Evolutionary conservation across 805 yeast species (phyloP).

Genomic region (Candida golubevii): DNA sequence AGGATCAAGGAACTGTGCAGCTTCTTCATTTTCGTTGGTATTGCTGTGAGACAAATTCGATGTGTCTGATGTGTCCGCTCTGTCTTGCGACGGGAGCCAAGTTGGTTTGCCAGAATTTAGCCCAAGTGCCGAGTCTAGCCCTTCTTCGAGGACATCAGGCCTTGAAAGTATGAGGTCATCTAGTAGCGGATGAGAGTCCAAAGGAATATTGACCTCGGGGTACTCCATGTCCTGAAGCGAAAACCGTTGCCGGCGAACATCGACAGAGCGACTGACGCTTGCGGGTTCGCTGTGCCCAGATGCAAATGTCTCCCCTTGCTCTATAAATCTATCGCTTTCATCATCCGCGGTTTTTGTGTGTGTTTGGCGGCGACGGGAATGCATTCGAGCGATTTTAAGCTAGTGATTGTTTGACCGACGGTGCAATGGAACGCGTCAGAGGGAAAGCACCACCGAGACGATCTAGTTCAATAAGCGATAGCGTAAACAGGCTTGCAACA

Average conservation of each 20-base stretch:
- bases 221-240: slow-evolving; percentile 7
- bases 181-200: slow-evolving; percentile 9
- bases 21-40: neutral
- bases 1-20: slow-evolving; percentile 1
- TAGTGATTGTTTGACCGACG: too few species aligned
- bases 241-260: slow-evolving; percentile 1
- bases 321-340: too few species aligned
- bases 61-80: neutral
- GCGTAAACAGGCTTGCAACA: too few species aligned
- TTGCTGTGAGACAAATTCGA: neutral
- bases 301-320: neutral
- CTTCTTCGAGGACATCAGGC: slow-evolving; percentile 4
- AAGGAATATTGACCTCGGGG: slow-evolving; percentile 4
- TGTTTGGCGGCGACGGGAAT: too few species aligned
- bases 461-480: too few species aligned
- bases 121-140: slow-evolving; percentile 8
- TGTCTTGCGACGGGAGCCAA: slow-evolving; percentile 6
- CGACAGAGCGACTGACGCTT: neutral
- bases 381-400: too few species aligned
- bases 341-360: too few species aligned
- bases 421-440: too few species aligned
- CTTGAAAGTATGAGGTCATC: slow-evolving; percentile 5
- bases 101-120: slow-evolving; percentile 1
- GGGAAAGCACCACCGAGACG: too few species aligned
- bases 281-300: neutral